Evolutionary conservation across 2,329 filamentous ascomycete genomes (phyloP), one percentile per base, ranked within the genome.

Genomic region (Colletotrichum graminicola): DNA sequence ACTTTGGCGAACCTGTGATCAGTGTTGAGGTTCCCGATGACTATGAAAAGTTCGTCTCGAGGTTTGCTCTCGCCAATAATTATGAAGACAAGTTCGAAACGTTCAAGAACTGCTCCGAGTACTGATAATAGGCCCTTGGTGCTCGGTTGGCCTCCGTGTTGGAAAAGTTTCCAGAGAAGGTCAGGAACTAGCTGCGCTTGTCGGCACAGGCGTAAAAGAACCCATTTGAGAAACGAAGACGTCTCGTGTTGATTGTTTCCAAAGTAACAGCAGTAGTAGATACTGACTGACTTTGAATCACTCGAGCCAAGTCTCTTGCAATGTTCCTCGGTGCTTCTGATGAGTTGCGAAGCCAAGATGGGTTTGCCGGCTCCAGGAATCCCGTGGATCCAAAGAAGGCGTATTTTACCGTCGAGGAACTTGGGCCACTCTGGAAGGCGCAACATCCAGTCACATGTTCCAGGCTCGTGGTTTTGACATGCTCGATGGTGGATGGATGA

Each of bases 341-440:
- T 49, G 0, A 70, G 39, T 3, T 61, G 67, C 0, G 67, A 70
- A 0, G 67, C 62, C 1, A 70, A 32, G 0, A 70, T 0, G 0
- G 67, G 67, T n/a, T 70, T 70, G 0, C 67, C 62, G 0, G 67
- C 55, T 6, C 67, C 67, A 1, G 67, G 67, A 1, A 67, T 70
- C 0, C 67, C 67, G 3, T 67, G 67, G 0, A 70, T 29, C 55
- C 67, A 70, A 1, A 70, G 21, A 1, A 62, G 67, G 0, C 1
- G 47, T 1, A 8, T 5, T 1, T 18, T 12, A 0, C 55, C 62
- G 1, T 7, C 5, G 0, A 49, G 18, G 3, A 61, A 67, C 0
- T 16, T 1, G 0, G 12, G 0, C 67, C 67, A 70, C 1, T 62
- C 39, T 0, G 62, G 14, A 6, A 36, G 34, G 0, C 51, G 39